These are phyloP conservation scores for Amanita pallidorosea DNA, from an alignment of 768 basidiomycete species.

Conservation along the genomic window DNA sequence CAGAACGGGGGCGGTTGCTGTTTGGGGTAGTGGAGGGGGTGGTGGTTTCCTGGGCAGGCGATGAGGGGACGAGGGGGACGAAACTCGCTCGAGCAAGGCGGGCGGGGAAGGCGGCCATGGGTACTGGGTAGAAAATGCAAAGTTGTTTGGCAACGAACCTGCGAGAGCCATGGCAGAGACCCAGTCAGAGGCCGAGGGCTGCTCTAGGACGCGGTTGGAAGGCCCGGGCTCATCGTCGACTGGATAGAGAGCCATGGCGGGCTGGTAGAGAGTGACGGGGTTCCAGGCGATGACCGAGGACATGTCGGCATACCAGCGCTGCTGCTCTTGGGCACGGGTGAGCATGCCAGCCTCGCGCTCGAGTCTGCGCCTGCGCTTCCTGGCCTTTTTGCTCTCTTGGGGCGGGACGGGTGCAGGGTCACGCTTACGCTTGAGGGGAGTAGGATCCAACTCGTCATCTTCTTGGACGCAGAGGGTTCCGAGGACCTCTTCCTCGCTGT, in stretches of 20 bases:
- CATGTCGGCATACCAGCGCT: conserved; percentile 4
- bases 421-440: not conserved
- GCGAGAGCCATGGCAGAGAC: conserved; percentile 32
- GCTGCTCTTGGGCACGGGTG: conserved; percentile 2
- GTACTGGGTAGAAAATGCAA: conserved; percentile 3
- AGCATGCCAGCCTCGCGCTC: conserved; percentile 21
- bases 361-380: conserved; percentile 27
- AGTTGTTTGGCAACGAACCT: conserved; percentile 8
- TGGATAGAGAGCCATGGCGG: not conserved
- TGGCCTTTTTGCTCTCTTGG: conserved; percentile 26
- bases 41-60: not conserved
- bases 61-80: not conserved
- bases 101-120: conserved; percentile 6
- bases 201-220: not conserved
- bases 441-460: not conserved
- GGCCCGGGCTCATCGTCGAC: not conserved
- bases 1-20: conserved; percentile 3
- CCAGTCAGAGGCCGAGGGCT: conserved; percentile 19
- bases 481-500: conserved; percentile 30
- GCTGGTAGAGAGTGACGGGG: not conserved
- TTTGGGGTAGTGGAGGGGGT: conserved; percentile 7
- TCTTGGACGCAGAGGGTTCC: conserved; percentile 16
- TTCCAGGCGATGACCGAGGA: not conserved
- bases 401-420: not conserved
- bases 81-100: conserved; percentile 2